Conservation (phyloP, 2,329 filamentous ascomycete genomes). For the Aschersonia sp. region DNA sequence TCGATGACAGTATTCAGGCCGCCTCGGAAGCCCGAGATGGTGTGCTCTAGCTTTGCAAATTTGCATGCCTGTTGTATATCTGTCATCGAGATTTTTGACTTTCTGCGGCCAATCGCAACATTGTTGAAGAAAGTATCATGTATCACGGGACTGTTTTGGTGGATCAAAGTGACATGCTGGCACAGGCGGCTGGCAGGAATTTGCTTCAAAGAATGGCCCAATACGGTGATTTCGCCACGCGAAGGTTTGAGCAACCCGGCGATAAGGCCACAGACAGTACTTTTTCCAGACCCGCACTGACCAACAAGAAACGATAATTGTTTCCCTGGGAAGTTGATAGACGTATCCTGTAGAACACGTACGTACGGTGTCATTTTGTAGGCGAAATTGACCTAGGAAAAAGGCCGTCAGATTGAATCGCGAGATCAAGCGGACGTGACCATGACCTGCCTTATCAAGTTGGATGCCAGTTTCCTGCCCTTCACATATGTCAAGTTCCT, state of each 20-base stretch:
- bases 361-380: conserved; percentile 58
- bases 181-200: conserved; percentile 61
- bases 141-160: conserved; percentile 72
- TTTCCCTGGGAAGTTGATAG: conserved; percentile 56
- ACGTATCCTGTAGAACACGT: conserved; percentile 43
- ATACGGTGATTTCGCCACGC: conserved; percentile 52
- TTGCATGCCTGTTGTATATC: conserved; percentile 49
- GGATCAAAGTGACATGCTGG: conserved; percentile 63
- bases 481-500: conserved; percentile 13
- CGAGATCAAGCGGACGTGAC: too few species aligned
- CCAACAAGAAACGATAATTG: conserved; percentile 72
- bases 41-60: conserved; percentile 53
- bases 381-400: conserved; percentile 55
- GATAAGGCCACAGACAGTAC: conserved; percentile 69
- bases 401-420: neutral
- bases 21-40: conserved; percentile 49
- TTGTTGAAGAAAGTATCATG: conserved; percentile 68
- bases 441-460: conserved; percentile 47
- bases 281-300: conserved; percentile 82
- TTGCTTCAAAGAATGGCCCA: conserved; percentile 43
- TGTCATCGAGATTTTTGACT: conserved; percentile 29
- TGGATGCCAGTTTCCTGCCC: conserved; percentile 52
- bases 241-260: conserved; percentile 59
- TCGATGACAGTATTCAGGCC: conserved; percentile 63
- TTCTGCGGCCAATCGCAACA: conserved; percentile 52